A percentile compares a stretch with the other conserved stretches of the same genome.
These are phyloP conservation scores for Neonectria neomacrospora DNA, from an alignment of 2,329 filamentous ascomycete species.

Conservation along the genomic window DNA sequence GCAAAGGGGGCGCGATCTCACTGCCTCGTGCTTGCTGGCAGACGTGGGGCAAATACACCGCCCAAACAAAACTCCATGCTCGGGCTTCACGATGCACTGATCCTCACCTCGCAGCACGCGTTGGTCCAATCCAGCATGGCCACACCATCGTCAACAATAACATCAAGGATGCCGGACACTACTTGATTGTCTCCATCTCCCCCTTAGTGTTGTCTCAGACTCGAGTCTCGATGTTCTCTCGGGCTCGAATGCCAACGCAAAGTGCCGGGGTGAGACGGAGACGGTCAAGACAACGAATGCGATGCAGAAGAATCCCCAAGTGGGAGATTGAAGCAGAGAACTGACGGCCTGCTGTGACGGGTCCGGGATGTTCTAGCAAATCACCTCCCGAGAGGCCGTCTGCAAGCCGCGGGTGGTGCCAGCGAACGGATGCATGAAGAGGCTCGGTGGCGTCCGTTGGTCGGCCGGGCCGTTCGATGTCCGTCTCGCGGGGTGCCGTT, in stretches of 20 bases:
- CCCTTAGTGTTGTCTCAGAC: neutral
- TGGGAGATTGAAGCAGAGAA: neutral
- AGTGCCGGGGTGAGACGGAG: slow-evolving; percentile 4
- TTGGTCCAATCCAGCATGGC: slow-evolving; percentile 17
- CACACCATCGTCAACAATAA: slow-evolving; percentile 22
- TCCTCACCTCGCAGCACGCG: slow-evolving; percentile 12
- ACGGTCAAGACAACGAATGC: neutral
- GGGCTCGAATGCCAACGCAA: slow-evolving; percentile 6
- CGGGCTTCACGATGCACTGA: slow-evolving; percentile 17
- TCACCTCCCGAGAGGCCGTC: slow-evolving; percentile 23
- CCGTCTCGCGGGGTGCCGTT: slow-evolving; percentile 3
- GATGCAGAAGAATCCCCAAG: neutral
- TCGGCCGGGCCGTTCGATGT: slow-evolving; percentile 14
- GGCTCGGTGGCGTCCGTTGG: slow-evolving; percentile 6
- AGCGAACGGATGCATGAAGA: slow-evolving; percentile 34
- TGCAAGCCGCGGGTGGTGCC: slow-evolving; percentile 42
- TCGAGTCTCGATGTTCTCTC: neutral
- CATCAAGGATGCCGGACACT: slow-evolving; percentile 9
- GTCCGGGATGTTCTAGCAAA: slow-evolving; percentile 33
- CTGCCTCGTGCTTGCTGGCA: neutral
- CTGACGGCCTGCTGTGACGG: neutral
- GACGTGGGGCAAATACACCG: slow-evolving; percentile 11
- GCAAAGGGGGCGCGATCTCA: slow-evolving; percentile 1
- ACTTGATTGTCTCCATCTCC: slow-evolving; percentile 1
- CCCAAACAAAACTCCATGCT: neutral